These are phyloP conservation scores for Penicillium parvum DNA, from an alignment of 495 filamentous ascomycete species.

Conservation along the genomic window DNA sequence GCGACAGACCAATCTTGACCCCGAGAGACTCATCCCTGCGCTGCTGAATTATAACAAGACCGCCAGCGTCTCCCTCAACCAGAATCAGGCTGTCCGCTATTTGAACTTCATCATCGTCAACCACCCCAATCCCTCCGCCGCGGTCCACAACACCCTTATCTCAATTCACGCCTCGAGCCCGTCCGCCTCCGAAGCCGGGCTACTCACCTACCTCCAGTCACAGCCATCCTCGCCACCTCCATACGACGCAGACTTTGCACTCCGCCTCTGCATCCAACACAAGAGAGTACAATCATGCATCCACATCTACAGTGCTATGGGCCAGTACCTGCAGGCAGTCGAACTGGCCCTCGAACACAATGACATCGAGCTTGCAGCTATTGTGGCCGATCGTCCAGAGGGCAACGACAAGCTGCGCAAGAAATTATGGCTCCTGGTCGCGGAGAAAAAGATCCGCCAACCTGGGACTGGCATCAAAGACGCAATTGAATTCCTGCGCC, in stretches of 20 bases:
- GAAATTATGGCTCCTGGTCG: constrained; percentile 90
- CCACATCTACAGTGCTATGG: constrained; percentile 94
- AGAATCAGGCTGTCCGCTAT: constrained; percentile 94
- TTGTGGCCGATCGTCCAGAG: constrained; percentile 83
- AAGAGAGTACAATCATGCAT: constrained; percentile 88
- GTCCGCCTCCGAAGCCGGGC: constrained; percentile 73
- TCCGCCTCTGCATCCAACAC: constrained; percentile 91
- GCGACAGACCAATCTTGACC: constrained; percentile 83
- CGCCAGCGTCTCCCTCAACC: constrained; percentile 39
- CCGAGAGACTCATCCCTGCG: constrained; percentile 85
- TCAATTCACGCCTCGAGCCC: constrained; percentile 90
- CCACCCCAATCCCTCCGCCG: constrained; percentile 73
- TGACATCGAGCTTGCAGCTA: constrained; percentile 81
- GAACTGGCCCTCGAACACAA: constrained; percentile 84
- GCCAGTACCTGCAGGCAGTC: constrained; percentile 86
- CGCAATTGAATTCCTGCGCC: constrained; percentile 88
- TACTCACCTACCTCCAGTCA: constrained; percentile 81
- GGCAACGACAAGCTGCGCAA: constrained; percentile 77
- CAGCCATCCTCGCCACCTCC: constrained; percentile 67
- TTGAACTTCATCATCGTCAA: constrained; percentile 91
- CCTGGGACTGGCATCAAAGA: constrained; percentile 80
- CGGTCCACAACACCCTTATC: constrained; percentile 96
- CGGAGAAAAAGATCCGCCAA: constrained; percentile 84
- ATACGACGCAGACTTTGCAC: constrained; percentile 96
- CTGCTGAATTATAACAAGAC: constrained; percentile 88